Evolutionary conservation across 345 rosid genomes (phyloP), one percentile per base, ranked within the genome.

Genomic region (Syzygium grande): DNA sequence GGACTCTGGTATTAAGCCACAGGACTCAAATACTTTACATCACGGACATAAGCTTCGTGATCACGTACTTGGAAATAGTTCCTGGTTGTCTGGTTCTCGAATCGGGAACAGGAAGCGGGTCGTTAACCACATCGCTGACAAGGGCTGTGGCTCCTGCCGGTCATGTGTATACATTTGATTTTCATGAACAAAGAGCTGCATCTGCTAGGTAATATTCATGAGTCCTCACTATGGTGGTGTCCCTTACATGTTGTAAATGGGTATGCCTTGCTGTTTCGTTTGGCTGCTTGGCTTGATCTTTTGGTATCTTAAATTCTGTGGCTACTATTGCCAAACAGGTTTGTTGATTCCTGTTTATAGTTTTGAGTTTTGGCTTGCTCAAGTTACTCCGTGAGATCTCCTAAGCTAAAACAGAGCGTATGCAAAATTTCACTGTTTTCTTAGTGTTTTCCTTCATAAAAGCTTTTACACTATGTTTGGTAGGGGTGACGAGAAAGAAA

Each of bases 1-100:
- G 99, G 99, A 98, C 99, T 34, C 55, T 91, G 89, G 99, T 96
- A 87, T 91, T 96, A 87, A 96, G 97, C 92, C 99, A 94, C 90
- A 92, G 98, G 92, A 98, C 99, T 58, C 98, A 95, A 94, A 98
- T 96, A 91, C 99, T 98, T 23, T 96, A 96, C 86, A 93, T 98
- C 89, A 98, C 98, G 14, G 99, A 96, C 92, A 96, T 96, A 84
- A 93, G 96, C 92, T 94, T 98, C 84, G 93, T 96, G 85, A 90
- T 96, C 23, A 95, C 88, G 92, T 95, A 91, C 92, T 91, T 92
- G 87, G 99, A 97, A 91, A 88, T 95, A 25, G 98, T 92, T 84
- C 98, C 98, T 85, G 95, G 99, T 11, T 95, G 98, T 91, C 49
- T 95, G 86, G 95, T 96, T 88, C 95, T 98, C 21, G 99, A 98